phyloP scores from a whole-genome alignment of 257 asterid species.

The Linaria vulgaris region DNA sequence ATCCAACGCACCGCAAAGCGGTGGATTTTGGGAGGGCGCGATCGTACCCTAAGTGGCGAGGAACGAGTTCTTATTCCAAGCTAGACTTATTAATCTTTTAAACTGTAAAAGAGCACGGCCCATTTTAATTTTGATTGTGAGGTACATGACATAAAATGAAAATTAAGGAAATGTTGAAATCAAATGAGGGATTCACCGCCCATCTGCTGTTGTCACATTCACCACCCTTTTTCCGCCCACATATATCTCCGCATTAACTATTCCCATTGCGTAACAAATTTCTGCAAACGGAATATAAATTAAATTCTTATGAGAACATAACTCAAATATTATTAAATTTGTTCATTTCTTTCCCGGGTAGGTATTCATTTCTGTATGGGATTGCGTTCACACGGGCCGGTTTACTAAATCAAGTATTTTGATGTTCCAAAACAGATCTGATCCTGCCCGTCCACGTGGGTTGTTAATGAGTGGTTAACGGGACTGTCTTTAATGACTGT shows the following conservation, averaged over 20 bases:
- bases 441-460: slow-evolving; percentile 33
- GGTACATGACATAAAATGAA: not conserved
- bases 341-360: slow-evolving; percentile 14
- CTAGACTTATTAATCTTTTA: no score
- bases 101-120: no score
- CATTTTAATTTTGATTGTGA: no score
- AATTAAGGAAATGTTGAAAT: slow-evolving; percentile 17
- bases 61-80: no score
- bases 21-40: no score
- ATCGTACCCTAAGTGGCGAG: no score
- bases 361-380: slow-evolving; percentile 19
- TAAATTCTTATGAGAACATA: slow-evolving; percentile 1
- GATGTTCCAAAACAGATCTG: not conserved
- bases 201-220: slow-evolving; percentile 29
- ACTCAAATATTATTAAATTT: slow-evolving; percentile 10
- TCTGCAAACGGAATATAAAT: slow-evolving; percentile 6
- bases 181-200: slow-evolving; percentile 27
- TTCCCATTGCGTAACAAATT: slow-evolving; percentile 15
- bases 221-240: slow-evolving; percentile 19
- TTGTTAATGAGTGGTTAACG: slow-evolving; percentile 24
- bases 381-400: slow-evolving; percentile 20
- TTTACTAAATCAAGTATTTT: slow-evolving; percentile 6
- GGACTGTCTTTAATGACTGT: slow-evolving; percentile 29
- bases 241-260: slow-evolving; percentile 22
- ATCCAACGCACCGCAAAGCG: no score